Base-by-base conservation (phyloP, 2,329 filamentous ascomycete species). In the Chaetothyriales sp. region DNA sequence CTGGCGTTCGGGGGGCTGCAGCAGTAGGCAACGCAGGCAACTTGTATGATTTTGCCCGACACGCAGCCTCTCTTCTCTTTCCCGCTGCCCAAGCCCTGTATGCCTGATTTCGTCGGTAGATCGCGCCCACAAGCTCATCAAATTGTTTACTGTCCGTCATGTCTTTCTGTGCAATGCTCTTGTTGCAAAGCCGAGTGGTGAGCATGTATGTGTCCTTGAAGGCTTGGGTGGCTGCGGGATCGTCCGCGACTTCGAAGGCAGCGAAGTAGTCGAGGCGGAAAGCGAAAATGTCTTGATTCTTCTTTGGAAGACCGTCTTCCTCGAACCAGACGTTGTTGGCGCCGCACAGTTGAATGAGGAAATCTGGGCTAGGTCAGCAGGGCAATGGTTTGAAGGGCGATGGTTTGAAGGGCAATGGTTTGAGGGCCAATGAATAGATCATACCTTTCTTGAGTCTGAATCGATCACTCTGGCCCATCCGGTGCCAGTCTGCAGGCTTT, bases 281-380 rank as follows among this genome's bases (percentile, higher is more conserved):
- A n/a, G 51, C 49, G 6, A 15, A 18, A 3, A 53, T 36, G 22
- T 18, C 9, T 18, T 10, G 36, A 39, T 49, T 49, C 18, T 47
- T 43, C 12, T 18, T n/a, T 9, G 22, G 6, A 2, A 20, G 2
- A 7, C 22, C 46, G 25, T 54, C 52, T 28, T 52, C 52, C 12
- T 51, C 44, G 43, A 54, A 54, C 5, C 25, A 45, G 44, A 54
- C 47, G 39, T 32, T 49, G n/a, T 47, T 20, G 8, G 44, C 43
- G 5, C 50, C 50, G 20, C 44, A 54, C 5, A 28, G 47, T 5
- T 45, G n/a, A 19, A 46, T 48, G 4, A 54, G 47, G 32, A 45
- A 50, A 1, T 54, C 52, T 53, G 28, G 12, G 8, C 3, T 2
- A 36, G 28, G 28, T 36, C 19, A 22, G 36, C 26, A 36, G n/a